Evolutionary conservation across 179 eudicot genomes (phyloP).

Genomic region (Vitellaria paradoxa): DNA sequence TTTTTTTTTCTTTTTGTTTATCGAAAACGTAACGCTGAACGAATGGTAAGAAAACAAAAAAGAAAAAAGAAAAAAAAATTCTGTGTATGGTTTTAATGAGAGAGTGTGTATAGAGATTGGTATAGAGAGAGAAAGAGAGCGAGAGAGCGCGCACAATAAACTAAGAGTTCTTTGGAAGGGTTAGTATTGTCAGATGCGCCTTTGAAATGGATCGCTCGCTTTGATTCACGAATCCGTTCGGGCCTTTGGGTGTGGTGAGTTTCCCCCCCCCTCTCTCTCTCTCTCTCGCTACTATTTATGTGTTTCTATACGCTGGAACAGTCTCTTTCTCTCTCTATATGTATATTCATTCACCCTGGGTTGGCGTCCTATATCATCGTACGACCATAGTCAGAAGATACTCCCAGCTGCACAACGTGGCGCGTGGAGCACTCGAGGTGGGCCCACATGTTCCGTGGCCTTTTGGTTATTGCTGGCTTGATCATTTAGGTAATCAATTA

Average conservation of each 20-base stretch:
- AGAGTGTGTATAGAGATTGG: background rate
- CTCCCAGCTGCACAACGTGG: background rate
- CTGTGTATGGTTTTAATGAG: too few relatives aligned
- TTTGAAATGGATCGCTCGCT: slow-evolving; percentile 5
- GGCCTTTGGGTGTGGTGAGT: slow-evolving; percentile 16
- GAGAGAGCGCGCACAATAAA: background rate
- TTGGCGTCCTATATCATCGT: background rate
- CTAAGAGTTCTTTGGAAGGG: slow-evolving; percentile 9
- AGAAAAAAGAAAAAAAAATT: too few relatives aligned
- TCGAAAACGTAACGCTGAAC: slow-evolving; percentile 15
- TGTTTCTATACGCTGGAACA: too few relatives aligned
- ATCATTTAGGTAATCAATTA: too few relatives aligned
- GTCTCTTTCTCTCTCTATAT: slow-evolving; percentile 6
- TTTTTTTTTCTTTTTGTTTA: slow-evolving; percentile 21
- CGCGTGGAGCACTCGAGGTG: background rate
- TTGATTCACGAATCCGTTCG: slow-evolving; percentile 24
- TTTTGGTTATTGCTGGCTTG: too few relatives aligned
- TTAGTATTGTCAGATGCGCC: background rate
- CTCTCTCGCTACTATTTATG: too few relatives aligned
- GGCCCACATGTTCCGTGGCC: too few relatives aligned
- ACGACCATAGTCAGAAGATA: background rate
- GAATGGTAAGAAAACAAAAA: background rate
- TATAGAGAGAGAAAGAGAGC: background rate
- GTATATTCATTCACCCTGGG: too few relatives aligned
- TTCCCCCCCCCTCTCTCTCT: background rate